Conservation (phyloP, 2,329 filamentous ascomycete genomes). For the Fonsecaea nubica region DNA sequence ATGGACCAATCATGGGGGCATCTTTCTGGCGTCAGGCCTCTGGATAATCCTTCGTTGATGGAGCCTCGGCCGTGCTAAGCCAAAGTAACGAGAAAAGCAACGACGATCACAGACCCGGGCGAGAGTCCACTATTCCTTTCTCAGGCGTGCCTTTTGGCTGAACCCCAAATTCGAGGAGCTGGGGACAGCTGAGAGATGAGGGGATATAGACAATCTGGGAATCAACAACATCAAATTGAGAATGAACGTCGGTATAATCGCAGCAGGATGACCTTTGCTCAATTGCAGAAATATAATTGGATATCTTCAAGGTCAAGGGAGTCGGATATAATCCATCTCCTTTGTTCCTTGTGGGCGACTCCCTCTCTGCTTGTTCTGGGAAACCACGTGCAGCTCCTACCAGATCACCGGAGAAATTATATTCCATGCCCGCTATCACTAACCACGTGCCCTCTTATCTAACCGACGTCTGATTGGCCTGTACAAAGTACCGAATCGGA, state of each 20-base stretch:
- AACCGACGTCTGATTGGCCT: not conserved
- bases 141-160: slow-evolving; percentile 11
- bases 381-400: not conserved
- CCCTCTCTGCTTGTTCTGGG: not conserved
- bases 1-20: slow-evolving; percentile 2
- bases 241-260: not conserved
- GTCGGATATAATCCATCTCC: not conserved
- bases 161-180: slow-evolving; percentile 2
- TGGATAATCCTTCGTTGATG: slow-evolving; percentile 18
- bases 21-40: slow-evolving; percentile 7
- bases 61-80: slow-evolving; percentile 9
- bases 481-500: not conserved
- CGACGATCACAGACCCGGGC: not conserved
- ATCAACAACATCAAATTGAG: not conserved
- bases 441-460: not conserved
- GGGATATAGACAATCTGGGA: not conserved
- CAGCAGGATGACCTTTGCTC: not conserved
- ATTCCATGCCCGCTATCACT: not conserved
- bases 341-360: not conserved
- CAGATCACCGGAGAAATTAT: not conserved
- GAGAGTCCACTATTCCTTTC: not conserved
- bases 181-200: not conserved
- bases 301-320: not conserved
- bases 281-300: not conserved
- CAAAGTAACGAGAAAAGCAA: slow-evolving; percentile 10